Evolutionary conservation across 208 protist genomes (phyloP).

Genomic region (Leishmania martiniquensis): DNA sequence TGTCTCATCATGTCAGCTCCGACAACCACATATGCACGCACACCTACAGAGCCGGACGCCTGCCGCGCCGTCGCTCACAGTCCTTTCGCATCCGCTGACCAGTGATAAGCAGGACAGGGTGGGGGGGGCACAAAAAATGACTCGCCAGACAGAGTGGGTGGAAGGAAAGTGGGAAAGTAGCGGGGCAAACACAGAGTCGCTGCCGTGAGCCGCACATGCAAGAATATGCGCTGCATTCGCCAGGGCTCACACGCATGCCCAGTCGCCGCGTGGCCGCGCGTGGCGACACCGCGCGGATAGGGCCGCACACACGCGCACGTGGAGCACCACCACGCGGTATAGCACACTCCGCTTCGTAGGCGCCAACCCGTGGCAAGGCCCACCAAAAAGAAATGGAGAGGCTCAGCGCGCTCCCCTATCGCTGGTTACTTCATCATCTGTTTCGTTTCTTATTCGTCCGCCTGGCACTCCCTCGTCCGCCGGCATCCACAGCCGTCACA

Average conservation of each 20-base stretch:
- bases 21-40: background rate
- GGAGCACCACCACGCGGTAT: background rate
- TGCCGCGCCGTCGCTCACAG: background rate
- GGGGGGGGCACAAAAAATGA: background rate
- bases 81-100: background rate
- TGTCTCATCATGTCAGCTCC: slow-evolving; percentile 9
- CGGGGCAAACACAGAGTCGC: too few species aligned
- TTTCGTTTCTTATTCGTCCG: background rate
- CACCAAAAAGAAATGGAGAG: background rate
- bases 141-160: background rate
- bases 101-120: background rate
- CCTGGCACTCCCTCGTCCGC: background rate
- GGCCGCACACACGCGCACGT: too few species aligned
- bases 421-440: too few species aligned
- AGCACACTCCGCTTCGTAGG: background rate
- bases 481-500: background rate
- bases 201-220: background rate
- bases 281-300: background rate
- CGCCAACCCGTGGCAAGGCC: background rate
- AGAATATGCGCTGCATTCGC: background rate
- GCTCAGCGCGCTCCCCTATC: background rate
- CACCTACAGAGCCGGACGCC: background rate
- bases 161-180: background rate
- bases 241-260: background rate
- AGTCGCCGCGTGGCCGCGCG: background rate